Base-by-base conservation (phyloP, 169 alveolate species). In the Theileria equi region DNA sequence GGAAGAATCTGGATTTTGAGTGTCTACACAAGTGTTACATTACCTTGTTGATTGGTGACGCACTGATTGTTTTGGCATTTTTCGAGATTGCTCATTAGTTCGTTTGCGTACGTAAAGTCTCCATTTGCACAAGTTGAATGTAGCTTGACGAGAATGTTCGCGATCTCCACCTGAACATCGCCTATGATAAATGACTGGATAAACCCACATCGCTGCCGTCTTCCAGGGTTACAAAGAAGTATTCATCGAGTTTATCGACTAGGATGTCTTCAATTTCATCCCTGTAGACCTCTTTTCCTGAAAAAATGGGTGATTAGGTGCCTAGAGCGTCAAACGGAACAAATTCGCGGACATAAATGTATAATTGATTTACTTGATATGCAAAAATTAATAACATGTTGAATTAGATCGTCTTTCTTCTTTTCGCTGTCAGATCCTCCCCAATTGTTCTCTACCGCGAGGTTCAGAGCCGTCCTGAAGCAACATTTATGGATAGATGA, bases 391-490 rank as follows among this genome's bases (percentile, higher is more conserved):
- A 52, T 77, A 31, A 77, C 43, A n/a, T 50, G 50, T 6, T 7
- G 3, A 11, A 66, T 48, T 5, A 68, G 71, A 17, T 53, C 60
- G 11, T 60, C 76, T 29, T 49, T 11, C 45, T 77, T 77, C 13
- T 31, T 47, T 11, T 2, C 23, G 16, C 77, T 43, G 6, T 34
- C 29, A 17, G 55, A 69, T 1, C 86, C 86, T 13, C 86, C 86
- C 86, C 86, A 77, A 40, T 55, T 55, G 16, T 65, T 66, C 0
- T 77, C 86, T 6, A 77, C 81, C 28, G 86, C 86, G 3, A 77
- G 62, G 52, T 77, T 77, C 31, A 77, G 63, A 16, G 86, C 86
- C n/a, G 86, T 77, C 86, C 86, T 77, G 38, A 1, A 21, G n/a
- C 44, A 16, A 3, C 7, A 23, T 67, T 52, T 25, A 48, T 25